A percentile compares a stretch with the other conserved stretches of the same genome.
phyloP scores from a whole-genome alignment of 2,329 filamentous ascomycete species.

The Microcyclosporella mali region DNA sequence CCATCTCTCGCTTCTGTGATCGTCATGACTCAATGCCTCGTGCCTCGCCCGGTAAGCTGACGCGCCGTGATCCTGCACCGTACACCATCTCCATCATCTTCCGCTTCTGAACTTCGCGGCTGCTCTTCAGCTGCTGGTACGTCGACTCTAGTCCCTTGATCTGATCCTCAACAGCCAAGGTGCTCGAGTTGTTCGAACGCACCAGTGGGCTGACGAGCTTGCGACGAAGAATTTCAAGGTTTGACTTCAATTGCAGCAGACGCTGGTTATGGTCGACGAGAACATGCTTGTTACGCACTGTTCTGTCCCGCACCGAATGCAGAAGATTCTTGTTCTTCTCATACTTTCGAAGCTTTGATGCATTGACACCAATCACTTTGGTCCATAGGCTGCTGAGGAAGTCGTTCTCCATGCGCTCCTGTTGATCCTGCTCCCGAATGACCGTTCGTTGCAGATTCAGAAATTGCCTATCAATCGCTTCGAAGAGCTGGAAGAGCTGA shows the following conservation, averaged over 20 bases:
- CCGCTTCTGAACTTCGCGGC: slow-evolving; percentile 62
- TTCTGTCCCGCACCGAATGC: slow-evolving; percentile 70
- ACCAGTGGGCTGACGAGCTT: slow-evolving; percentile 83
- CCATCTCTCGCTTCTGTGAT: too few relatives aligned
- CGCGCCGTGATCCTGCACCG: slow-evolving; percentile 23
- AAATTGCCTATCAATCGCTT: slow-evolving; percentile 84
- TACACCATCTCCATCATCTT: slow-evolving; percentile 33
- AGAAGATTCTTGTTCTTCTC: slow-evolving; percentile 82
- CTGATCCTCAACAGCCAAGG: slow-evolving; percentile 74
- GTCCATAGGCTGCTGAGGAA: slow-evolving; percentile 82
- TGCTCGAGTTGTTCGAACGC: slow-evolving; percentile 60
- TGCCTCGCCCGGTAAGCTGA: slow-evolving; percentile 10
- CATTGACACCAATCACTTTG: slow-evolving; percentile 70
- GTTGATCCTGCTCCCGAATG: slow-evolving; percentile 71
- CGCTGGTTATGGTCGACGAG: slow-evolving; percentile 82
- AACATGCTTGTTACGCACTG: slow-evolving; percentile 78
- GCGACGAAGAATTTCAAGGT: slow-evolving; percentile 73
- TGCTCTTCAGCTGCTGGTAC: slow-evolving; percentile 67
- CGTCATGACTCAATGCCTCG: not conserved
- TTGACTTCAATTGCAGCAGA: slow-evolving; percentile 75
- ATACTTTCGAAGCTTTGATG: slow-evolving; percentile 74
- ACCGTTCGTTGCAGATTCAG: slow-evolving; percentile 80
- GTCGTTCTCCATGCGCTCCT: slow-evolving; percentile 75
- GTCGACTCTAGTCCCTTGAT: slow-evolving; percentile 76
- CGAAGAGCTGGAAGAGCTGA: slow-evolving; percentile 80